phyloP scores from a whole-genome alignment of 352 stramenopile genomes.

The Thraustochytrium sp. region DNA sequence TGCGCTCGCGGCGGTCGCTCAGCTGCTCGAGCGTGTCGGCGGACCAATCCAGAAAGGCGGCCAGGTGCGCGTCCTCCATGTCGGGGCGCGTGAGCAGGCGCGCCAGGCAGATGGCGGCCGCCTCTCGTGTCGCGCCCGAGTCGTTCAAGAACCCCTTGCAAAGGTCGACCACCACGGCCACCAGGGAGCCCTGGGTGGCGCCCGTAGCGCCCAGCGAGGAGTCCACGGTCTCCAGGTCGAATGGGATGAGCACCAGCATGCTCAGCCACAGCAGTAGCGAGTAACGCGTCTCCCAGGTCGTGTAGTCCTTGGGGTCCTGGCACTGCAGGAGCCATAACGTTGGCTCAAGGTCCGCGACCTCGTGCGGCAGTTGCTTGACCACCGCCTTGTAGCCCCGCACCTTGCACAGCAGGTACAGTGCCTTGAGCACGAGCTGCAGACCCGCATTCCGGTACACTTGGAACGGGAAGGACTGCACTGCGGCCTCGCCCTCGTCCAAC shows the following conservation, averaged over 20 bases:
- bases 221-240: slow-evolving; percentile 92
- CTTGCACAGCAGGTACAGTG: slow-evolving; percentile 92
- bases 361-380: slow-evolving; percentile 88
- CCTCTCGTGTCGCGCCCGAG: slow-evolving; percentile 74
- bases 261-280: slow-evolving; percentile 91
- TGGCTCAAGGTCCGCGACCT: slow-evolving; percentile 89
- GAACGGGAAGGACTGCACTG: slow-evolving; percentile 61
- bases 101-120: slow-evolving; percentile 85
- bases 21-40: slow-evolving; percentile 58
- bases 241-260: slow-evolving; percentile 94
- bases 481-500: slow-evolving; percentile 31
- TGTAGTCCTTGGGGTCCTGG: slow-evolving; percentile 70
- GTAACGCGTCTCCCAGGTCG: slow-evolving; percentile 74
- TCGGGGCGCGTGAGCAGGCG: slow-evolving; percentile 88
- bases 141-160: slow-evolving; percentile 77
- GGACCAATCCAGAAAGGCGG: slow-evolving; percentile 81
- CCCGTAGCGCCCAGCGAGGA: slow-evolving; percentile 62
- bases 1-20: background rate
- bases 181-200: slow-evolving; percentile 49
- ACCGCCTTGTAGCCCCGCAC: slow-evolving; percentile 89
- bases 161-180: slow-evolving; percentile 67
- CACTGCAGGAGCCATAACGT: slow-evolving; percentile 66
- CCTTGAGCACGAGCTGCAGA: slow-evolving; percentile 74
- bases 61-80: slow-evolving; percentile 79
- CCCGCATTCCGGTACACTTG: slow-evolving; percentile 59